phyloP scores from a whole-genome alignment of 2,329 filamentous ascomycete species.

The Claviceps sp. region DNA sequence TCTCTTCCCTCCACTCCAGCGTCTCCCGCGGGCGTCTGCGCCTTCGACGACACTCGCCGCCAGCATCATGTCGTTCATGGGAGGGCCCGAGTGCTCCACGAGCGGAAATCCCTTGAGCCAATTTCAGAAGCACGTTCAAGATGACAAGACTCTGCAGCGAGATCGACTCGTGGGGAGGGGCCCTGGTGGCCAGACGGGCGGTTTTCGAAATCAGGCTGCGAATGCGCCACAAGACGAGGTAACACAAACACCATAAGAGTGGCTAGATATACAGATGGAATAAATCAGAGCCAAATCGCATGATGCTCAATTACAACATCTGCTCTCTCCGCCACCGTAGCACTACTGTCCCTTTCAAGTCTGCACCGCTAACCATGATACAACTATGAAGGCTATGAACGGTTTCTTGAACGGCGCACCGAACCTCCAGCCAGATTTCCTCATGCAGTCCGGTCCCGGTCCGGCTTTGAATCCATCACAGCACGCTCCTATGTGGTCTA shows the following conservation, averaged over 20 bases:
- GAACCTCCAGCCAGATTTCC: slow-evolving; percentile 40
- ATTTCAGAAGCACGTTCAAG: slow-evolving; percentile 92
- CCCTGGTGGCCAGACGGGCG: slow-evolving; percentile 56
- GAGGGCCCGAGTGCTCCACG: slow-evolving; percentile 91
- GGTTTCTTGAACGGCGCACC: slow-evolving; percentile 75
- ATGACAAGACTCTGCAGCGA: slow-evolving; percentile 88
- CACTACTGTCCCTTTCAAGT: background rate
- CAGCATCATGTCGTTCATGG: slow-evolving; percentile 76
- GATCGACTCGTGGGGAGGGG: slow-evolving; percentile 72
- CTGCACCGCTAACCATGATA: background rate
- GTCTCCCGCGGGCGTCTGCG: background rate
- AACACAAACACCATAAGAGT: slow-evolving; percentile 3
- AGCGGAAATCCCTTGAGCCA: slow-evolving; percentile 92
- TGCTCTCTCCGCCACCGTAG: background rate
- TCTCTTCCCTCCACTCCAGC: slow-evolving; percentile 5
- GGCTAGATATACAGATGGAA: no score
- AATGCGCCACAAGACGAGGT: slow-evolving; percentile 64
- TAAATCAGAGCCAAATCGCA: no score
- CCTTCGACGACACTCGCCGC: background rate
- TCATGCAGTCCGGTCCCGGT: slow-evolving; percentile 33
- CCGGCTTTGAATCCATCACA: slow-evolving; percentile 37
- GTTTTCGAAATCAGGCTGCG: slow-evolving; percentile 61
- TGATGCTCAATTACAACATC: no score
- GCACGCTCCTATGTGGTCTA: slow-evolving; percentile 37
- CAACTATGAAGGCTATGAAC: slow-evolving; percentile 65